phyloP scores from a whole-genome alignment of 1,139 yeast genomes.

The Insectozyma bohioensis region DNA sequence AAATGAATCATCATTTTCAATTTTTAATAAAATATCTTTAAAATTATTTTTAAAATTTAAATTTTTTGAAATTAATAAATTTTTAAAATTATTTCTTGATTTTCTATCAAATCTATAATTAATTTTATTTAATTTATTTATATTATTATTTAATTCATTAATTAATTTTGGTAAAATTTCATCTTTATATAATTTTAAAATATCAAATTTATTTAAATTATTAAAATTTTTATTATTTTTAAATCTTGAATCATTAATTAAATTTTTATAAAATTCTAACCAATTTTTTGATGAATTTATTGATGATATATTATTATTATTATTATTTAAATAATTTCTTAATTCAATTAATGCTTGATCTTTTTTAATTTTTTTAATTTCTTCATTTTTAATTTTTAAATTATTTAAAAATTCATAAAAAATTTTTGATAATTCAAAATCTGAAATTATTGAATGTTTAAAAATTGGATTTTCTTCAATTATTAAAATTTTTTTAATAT shows the following conservation, averaged over 20 bases:
- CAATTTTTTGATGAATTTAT: constrained; percentile 38
- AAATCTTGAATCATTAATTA: constrained; percentile 52
- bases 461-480: constrained; percentile 66
- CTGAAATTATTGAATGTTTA: constrained; percentile 60
- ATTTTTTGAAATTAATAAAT: constrained; percentile 38
- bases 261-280: constrained; percentile 40
- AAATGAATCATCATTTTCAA: constrained; percentile 62
- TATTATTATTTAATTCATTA: constrained; percentile 31
- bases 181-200: constrained; percentile 52
- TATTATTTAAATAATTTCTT: constrained; percentile 51
- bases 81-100: constrained; percentile 60
- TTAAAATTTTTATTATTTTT: constrained; percentile 59
- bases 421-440: constrained; percentile 51
- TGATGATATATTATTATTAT: constrained; percentile 31
- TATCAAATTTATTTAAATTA: constrained; percentile 56
- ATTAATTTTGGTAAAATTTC: constrained; percentile 45
- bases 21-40: constrained; percentile 49
- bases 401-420: constrained; percentile 49
- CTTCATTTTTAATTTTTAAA: constrained; percentile 41
- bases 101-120: constrained; percentile 60
- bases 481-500: constrained; percentile 47
- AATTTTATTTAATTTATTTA: constrained; percentile 32
- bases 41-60: constrained; percentile 61
- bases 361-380: constrained; percentile 28
- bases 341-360: constrained; percentile 54